Evolutionary conservation across 1,284 basidiomycete genomes (phyloP).

Genomic region (Boletus hoseneyae): DNA sequence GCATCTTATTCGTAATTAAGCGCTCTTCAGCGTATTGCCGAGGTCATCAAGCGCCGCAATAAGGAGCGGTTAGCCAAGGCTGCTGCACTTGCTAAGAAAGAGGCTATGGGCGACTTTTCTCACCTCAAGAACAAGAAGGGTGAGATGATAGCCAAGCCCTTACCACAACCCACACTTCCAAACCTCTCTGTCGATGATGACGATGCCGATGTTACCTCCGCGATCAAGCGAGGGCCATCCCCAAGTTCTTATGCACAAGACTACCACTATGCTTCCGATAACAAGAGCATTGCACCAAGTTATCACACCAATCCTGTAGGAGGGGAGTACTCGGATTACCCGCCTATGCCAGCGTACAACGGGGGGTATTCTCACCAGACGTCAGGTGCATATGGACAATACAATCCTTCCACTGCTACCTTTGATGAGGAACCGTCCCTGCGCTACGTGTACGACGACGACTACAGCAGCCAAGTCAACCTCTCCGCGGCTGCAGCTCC

Average conservation of each 20-base stretch:
- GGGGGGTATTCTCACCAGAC: conserved; percentile 50
- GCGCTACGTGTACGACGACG: conserved; percentile 53
- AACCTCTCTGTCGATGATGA: conserved; percentile 84
- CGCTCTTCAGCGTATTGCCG: conserved; percentile 72
- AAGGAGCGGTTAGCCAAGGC: conserved; percentile 84
- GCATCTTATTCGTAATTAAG: conserved; percentile 6
- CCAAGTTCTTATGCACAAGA: conserved; percentile 56
- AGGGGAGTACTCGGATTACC: conserved; percentile 56
- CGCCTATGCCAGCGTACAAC: conserved; percentile 71
- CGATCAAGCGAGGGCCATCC: conserved; percentile 53
- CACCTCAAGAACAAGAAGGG: conserved; percentile 95
- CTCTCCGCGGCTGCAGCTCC: conserved; percentile 55
- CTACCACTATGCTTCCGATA: conserved; percentile 47
- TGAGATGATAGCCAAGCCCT: conserved; percentile 74
- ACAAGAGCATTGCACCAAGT: conserved; percentile 33
- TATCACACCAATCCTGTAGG: conserved; percentile 34
- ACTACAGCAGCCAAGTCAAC: conserved; percentile 58
- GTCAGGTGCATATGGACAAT: conserved; percentile 46
- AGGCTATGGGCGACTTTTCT: conserved; percentile 86
- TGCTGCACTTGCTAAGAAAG: conserved; percentile 82
- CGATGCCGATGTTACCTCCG: conserved; percentile 58
- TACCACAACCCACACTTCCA: conserved; percentile 96
- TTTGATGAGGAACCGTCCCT: conserved; percentile 49
- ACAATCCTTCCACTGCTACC: conserved; percentile 53
- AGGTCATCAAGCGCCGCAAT: conserved; percentile 89